A percentile compares a stretch with the other conserved stretches of the same genome.
phyloP scores from a whole-genome alignment of 495 filamentous ascomycete genomes.

The Tuber borchii region DNA sequence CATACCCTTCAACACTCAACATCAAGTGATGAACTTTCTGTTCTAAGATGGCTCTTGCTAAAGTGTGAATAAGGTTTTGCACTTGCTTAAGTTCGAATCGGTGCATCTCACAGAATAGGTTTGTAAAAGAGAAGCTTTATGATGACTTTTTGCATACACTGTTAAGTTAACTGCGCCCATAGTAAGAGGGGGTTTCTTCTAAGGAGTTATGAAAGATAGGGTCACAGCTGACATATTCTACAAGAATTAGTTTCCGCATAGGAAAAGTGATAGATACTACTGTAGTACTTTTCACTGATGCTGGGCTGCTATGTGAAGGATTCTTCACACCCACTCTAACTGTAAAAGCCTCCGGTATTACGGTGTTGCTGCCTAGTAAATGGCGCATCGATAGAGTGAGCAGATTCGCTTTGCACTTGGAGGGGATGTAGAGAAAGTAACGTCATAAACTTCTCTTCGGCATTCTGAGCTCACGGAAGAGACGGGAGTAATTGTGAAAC shows the following conservation, averaged over 20 bases:
- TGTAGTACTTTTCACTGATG: background rate
- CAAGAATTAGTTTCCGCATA: background rate
- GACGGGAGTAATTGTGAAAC: background rate
- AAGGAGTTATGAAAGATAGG: background rate
- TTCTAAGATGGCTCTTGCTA: background rate
- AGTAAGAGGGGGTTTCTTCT: background rate
- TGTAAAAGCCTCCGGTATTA: background rate
- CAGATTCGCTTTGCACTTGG: background rate
- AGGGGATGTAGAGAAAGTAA: background rate
- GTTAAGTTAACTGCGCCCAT: background rate
- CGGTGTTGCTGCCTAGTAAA: background rate
- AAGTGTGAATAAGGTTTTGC: background rate
- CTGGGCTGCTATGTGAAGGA: background rate
- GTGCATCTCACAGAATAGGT: background rate
- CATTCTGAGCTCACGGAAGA: background rate
- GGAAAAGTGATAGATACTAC: background rate
- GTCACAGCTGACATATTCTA: background rate
- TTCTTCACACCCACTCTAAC: background rate
- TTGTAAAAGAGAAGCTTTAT: background rate
- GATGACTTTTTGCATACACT: background rate
- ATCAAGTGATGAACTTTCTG: background rate
- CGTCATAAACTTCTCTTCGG: background rate
- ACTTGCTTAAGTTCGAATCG: background rate
- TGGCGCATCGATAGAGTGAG: background rate
- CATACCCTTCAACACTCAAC: too few species aligned